Evolutionary conservation across 108 stramenopile species (phyloP).

Genomic region (Cyclotella sp.): DNA sequence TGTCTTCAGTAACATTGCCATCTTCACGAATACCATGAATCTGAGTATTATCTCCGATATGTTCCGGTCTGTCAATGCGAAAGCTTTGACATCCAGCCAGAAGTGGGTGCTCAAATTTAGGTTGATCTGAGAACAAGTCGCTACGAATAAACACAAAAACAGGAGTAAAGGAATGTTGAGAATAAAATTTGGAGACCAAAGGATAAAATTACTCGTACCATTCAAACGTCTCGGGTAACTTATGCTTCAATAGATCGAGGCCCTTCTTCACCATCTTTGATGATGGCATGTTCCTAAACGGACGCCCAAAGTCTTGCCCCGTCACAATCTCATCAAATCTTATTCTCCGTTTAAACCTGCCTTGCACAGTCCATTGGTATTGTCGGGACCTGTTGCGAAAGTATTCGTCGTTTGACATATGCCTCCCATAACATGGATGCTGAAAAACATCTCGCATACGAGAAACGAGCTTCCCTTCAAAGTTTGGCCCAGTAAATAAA

Average conservation of each 20-base stretch:
- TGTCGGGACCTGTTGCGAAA: slow-evolving; percentile 45
- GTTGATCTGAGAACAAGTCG: slow-evolving; percentile 43
- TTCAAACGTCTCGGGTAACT: slow-evolving; percentile 53
- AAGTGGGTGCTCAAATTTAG: slow-evolving; percentile 53
- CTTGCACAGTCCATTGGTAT: slow-evolving; percentile 55
- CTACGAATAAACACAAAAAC: background rate
- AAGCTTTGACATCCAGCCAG: slow-evolving; percentile 56
- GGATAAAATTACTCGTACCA: slow-evolving; percentile 20
- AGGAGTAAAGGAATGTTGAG: background rate
- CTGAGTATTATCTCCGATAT: slow-evolving; percentile 9
- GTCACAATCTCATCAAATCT: slow-evolving; percentile 53
- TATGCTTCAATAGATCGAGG: slow-evolving; percentile 37
- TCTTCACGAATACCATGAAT: slow-evolving; percentile 31
- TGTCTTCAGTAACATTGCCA: slow-evolving; percentile 49
- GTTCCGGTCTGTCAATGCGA: slow-evolving; percentile 45
- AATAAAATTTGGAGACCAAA: background rate
- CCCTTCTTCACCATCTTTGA: slow-evolving; percentile 38
- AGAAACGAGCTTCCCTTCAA: slow-evolving; percentile 46
- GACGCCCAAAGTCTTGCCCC: slow-evolving; percentile 57
- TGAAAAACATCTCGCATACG: slow-evolving; percentile 37
- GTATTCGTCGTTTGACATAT: slow-evolving; percentile 30
- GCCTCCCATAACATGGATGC: slow-evolving; percentile 14
- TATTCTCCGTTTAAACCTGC: slow-evolving; percentile 39
- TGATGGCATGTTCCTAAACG: slow-evolving; percentile 50
- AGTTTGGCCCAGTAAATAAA: slow-evolving; percentile 23